Percentiles rank a stretch among this genome's conserved stretches.
These are phyloP conservation scores for Phialophora chinensis DNA, from an alignment of 2,329 filamentous ascomycete genomes.

Conservation along the genomic window DNA sequence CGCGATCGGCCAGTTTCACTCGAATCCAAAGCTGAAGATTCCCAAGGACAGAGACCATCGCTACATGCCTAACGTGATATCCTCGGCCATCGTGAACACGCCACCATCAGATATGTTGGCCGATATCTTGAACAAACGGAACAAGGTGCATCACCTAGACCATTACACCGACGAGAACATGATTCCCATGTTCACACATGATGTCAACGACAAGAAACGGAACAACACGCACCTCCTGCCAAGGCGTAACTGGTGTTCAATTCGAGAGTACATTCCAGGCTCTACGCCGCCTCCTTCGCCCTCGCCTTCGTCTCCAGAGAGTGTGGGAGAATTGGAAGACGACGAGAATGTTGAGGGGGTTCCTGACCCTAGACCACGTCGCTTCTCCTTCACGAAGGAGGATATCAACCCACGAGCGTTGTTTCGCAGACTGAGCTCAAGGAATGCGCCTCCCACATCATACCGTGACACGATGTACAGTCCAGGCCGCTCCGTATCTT, in stretches of 20 bases:
- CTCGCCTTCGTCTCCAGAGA: constrained; percentile 65
- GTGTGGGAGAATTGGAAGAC: constrained; percentile 41
- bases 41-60: constrained; percentile 90
- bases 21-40: constrained; percentile 79
- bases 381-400: constrained; percentile 65
- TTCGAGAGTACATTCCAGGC: constrained; percentile 81
- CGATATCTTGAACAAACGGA: constrained; percentile 90
- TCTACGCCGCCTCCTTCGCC: constrained; percentile 75
- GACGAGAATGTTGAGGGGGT: constrained; percentile 38
- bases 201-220: constrained; percentile 84
- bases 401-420: constrained; percentile 55
- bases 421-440: constrained; percentile 56
- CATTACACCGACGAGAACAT: constrained; percentile 87
- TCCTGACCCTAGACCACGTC: constrained; percentile 53
- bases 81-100: constrained; percentile 90
- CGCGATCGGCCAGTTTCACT: constrained; percentile 93
- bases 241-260: constrained; percentile 94
- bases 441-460: constrained; percentile 48
- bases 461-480: constrained; percentile 46
- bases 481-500: constrained; percentile 33
- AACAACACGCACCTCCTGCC: constrained; percentile 92
- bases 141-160: constrained; percentile 73
- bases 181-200: constrained; percentile 89
- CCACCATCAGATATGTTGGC: constrained; percentile 87
- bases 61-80: constrained; percentile 96